Percentiles rank a stretch among this genome's conserved stretches.
phyloP scores from a whole-genome alignment of 2,329 filamentous ascomycete genomes.

The Calonectria hongkongensis region DNA sequence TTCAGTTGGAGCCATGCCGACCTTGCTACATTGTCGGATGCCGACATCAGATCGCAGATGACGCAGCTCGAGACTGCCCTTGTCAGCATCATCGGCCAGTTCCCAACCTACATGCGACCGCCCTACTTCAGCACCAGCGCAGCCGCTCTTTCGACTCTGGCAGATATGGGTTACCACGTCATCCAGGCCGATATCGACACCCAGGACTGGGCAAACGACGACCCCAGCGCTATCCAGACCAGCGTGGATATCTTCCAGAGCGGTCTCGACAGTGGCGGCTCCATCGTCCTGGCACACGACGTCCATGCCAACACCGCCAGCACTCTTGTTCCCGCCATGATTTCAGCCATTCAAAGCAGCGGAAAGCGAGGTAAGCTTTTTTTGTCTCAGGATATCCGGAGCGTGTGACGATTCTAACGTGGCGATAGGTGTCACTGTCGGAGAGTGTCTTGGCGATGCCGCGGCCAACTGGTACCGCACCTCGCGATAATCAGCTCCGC shows the following conservation, averaged over 20 bases:
- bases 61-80: constrained; percentile 60
- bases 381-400: background rate
- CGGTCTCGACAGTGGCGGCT: constrained; percentile 56
- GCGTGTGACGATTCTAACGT: constrained; percentile 1
- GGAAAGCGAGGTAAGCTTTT: constrained; percentile 23
- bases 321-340: constrained; percentile 50
- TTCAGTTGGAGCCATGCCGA: constrained; percentile 61
- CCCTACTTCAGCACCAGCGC: constrained; percentile 61
- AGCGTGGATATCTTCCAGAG: constrained; percentile 53
- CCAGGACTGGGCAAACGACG: constrained; percentile 69
- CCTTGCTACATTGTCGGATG: constrained; percentile 55
- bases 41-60: constrained; percentile 58
- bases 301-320: constrained; percentile 64
- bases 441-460: constrained; percentile 50
- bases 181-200: constrained; percentile 74
- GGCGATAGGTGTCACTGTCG: constrained; percentile 51
- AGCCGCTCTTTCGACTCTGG: constrained; percentile 56
- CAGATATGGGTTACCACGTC: constrained; percentile 68
- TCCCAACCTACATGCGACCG: constrained; percentile 60
- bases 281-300: constrained; percentile 69
- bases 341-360: constrained; percentile 4
- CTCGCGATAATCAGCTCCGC: constrained; percentile 22
- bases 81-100: constrained; percentile 56
- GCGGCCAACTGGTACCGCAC: constrained; percentile 31
- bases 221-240: constrained; percentile 45